Evolutionary conservation across 2,329 filamentous ascomycete species (phyloP), one percentile per base, ranked within the genome.

Genomic region (Akanthomyces dipterigenus): DNA sequence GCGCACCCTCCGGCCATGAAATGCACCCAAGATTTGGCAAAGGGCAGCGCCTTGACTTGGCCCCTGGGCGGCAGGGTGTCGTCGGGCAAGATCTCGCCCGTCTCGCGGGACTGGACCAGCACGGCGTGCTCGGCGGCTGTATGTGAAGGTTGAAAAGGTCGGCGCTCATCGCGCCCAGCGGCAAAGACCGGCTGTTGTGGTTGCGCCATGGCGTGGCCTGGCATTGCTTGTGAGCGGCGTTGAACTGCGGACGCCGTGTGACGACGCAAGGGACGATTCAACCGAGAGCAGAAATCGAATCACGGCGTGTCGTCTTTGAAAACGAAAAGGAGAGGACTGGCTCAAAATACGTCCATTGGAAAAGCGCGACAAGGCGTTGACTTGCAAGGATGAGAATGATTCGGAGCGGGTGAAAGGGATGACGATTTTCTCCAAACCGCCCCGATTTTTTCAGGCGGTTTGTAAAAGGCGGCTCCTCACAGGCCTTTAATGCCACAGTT

Each of bases 1-100:
- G 78, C 84, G 70, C 83, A 96, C 91, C 87, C 93, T 81, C 93
- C 93, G 60, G 93, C 93, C 62, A 96, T 83, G 70, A 97, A 88
- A 79, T 96, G 92, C 64, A 92, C 90, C 89, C 91, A 96, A 73
- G 91, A 92, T 74, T 92, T 93, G 20, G 87, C 80, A 68, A 83
- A 83, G 2, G 82, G 81, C 42, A 79, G 73, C 18, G 73, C 71
- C 65, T 78, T 77, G 59, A 72, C 66, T 59, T 72, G 67, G 34
- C 71, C 64, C 56, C 67, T 63, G 20, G 72, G 70, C 61, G 70
- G 36, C 40, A 54, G 62, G 20, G 67, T 65, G 59, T 76, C 77
- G 57, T 78, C 75, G 2, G 83, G 80, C 3, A 81, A 69, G 5
- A 80, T 74, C 61, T 83, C 82, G 40, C 85, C 86, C 16, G 81